These are phyloP conservation scores for Globisporangium nunn DNA, from an alignment of 352 stramenopile genomes.

Conservation along the genomic window DNA sequence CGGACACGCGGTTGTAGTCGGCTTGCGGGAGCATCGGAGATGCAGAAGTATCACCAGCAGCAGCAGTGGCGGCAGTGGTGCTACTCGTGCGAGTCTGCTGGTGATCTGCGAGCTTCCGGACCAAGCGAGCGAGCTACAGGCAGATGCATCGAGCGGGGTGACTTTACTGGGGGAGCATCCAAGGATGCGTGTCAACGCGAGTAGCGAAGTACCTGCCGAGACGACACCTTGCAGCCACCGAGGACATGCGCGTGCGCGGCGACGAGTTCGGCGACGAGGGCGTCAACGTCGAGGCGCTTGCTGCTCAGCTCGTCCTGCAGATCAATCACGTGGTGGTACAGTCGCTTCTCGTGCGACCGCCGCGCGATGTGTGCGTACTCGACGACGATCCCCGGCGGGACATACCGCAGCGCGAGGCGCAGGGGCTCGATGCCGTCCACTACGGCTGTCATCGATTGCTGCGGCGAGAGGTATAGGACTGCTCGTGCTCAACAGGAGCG, in stretches of 20 bases:
- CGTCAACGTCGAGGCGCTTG: conserved; percentile 10
- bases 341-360: conserved; percentile 9
- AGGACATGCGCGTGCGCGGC: conserved; percentile 32
- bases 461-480: too few relatives aligned
- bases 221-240: conserved; percentile 30
- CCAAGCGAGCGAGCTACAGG: conserved; percentile 38
- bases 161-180: neutral
- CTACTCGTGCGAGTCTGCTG: neutral
- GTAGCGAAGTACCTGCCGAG: conserved; percentile 25
- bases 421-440: conserved; percentile 29
- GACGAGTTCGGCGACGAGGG: conserved; percentile 34
- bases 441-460: conserved; percentile 2
- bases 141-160: neutral
- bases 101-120: conserved; percentile 31
- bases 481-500: too few relatives aligned
- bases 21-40: conserved; percentile 34
- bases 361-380: conserved; percentile 32
- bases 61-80: neutral
- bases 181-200: neutral
- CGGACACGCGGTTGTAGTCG: conserved; percentile 76
- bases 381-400: conserved; percentile 46
- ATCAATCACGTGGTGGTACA: conserved; percentile 64
- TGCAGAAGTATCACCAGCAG: neutral
- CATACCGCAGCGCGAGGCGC: conserved; percentile 47
- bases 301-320: conserved; percentile 17